Evolutionary conservation across 495 filamentous ascomycete genomes (phyloP), one percentile per base, ranked within the genome.

Genomic region (Lophiostoma macrostomum): DNA sequence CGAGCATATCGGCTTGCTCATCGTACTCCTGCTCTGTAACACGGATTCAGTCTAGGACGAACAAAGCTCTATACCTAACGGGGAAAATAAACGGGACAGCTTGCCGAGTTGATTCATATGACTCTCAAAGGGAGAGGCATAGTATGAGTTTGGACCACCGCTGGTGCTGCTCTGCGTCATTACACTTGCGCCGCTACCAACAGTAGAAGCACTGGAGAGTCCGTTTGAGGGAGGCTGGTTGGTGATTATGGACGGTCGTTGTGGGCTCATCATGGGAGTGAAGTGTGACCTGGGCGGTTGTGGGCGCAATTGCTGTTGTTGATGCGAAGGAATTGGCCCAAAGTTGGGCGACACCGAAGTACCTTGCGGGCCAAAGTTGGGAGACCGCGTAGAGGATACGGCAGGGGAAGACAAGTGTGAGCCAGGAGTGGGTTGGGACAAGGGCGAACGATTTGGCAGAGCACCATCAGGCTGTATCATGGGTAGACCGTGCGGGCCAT

Each of bases 21-120:
- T 98, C 93, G 76, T 97, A 97, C 77, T 98, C 93, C 79, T 95
- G 91, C 77, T 97, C 93, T 98, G 80, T 79, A 83, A 71, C 73
- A 87, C 77, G 77, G 68, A 80, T 80, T 88, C 74, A 86, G 61
- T 74, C 81, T 88, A 87, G 85, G 84, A 88, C 83, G 79, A 80
- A 78, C 82, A 85, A 65, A 85, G 84, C 75, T 85, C 80, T 75
- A 79, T 79, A 34, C 52, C 64, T 74, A 73, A 76, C 57, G 69
- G 64, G 71, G 72, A 69, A 75, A 78, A 58, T 67, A 77, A 74
- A 64, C 66, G 65, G 83, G 85, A 66, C 74, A 83, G 76, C 91
- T 87, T 91, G 88, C 93, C 93, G 75, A 98, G 85, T 78, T 96
- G 91, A 72, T 95, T 87, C 70, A 91, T 88, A 74, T 97, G 93